Conservation (phyloP, 1,139 yeast genomes). For the Petasospora fabianii region DNA sequence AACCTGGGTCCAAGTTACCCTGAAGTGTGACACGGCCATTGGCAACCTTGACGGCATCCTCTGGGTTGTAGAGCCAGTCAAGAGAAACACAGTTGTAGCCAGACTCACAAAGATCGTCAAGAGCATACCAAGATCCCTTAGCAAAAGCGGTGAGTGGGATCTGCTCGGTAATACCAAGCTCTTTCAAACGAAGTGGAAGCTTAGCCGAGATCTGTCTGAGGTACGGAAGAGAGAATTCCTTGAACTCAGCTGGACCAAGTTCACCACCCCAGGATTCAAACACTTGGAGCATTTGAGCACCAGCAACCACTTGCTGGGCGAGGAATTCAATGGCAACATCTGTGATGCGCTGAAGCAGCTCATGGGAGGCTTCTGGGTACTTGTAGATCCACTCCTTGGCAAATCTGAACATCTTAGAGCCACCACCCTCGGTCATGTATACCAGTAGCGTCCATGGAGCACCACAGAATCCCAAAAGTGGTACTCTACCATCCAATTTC, state of each 20-base stretch:
- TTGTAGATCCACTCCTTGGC: slow-evolving; percentile 91
- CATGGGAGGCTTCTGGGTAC: slow-evolving; percentile 69
- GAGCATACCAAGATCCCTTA: slow-evolving; percentile 97
- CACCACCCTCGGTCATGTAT: slow-evolving; percentile 98
- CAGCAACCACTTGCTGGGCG: slow-evolving; percentile 93
- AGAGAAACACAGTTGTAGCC: slow-evolving; percentile 86
- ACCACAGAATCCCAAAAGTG: slow-evolving; percentile 92
- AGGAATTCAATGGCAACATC: slow-evolving; percentile 90
- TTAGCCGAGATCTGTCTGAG: slow-evolving; percentile 68
- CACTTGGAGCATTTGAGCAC: slow-evolving; percentile 95
- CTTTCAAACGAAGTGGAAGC: slow-evolving; percentile 65
- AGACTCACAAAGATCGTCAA: slow-evolving; percentile 78
- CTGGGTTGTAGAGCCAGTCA: slow-evolving; percentile 89
- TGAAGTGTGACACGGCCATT: slow-evolving; percentile 82
- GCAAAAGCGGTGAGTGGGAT: slow-evolving; percentile 91
- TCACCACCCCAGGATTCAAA: slow-evolving; percentile 99
- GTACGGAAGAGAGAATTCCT: slow-evolving; percentile 85
- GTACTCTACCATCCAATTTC: slow-evolving; percentile 85
- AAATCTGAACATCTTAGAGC: slow-evolving; percentile 83
- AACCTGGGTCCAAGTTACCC: slow-evolving; percentile 95
- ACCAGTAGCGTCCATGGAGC: slow-evolving; percentile 98
- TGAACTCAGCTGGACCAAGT: slow-evolving; percentile 83
- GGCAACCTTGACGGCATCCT: slow-evolving; percentile 75
- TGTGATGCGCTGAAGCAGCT: slow-evolving; percentile 71
- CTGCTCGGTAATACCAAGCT: slow-evolving; percentile 64